Conservation (phyloP, 2,329 filamentous ascomycete species). For the Dendrostoma leiphaemia region DNA sequence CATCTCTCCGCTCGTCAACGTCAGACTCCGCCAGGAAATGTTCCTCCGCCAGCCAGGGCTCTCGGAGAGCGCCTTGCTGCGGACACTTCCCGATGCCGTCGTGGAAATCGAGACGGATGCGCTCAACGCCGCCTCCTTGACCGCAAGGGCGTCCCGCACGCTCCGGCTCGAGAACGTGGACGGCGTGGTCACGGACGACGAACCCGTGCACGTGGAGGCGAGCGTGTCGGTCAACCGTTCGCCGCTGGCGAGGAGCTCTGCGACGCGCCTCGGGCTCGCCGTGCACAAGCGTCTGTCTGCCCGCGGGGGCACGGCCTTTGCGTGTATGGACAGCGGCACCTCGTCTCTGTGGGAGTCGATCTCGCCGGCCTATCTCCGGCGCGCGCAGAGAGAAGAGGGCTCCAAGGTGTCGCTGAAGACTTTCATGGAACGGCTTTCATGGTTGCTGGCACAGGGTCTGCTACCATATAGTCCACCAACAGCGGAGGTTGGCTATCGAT, state of each 20-base stretch:
- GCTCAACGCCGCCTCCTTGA: slow-evolving; percentile 36
- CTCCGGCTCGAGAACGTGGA: slow-evolving; percentile 25
- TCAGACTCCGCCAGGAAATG: slow-evolving; percentile 40
- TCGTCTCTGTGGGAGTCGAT: slow-evolving; percentile 20
- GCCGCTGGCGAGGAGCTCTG: slow-evolving; percentile 16
- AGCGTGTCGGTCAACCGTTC: slow-evolving; percentile 27
- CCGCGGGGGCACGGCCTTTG: slow-evolving; percentile 33
- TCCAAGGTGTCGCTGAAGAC: slow-evolving; percentile 15
- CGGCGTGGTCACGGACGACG: slow-evolving; percentile 12
- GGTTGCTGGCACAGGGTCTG: neutral
- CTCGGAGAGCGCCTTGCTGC: neutral
- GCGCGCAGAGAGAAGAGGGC: neutral
- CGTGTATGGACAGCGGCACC: slow-evolving; percentile 41
- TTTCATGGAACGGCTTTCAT: slow-evolving; percentile 7
- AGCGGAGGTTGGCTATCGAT: slow-evolving; percentile 41
- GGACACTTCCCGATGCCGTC: slow-evolving; percentile 24
- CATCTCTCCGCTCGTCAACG: slow-evolving; percentile 35
- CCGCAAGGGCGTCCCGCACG: slow-evolving; percentile 34
- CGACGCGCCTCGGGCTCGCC: slow-evolving; percentile 31
- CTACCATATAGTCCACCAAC: slow-evolving; percentile 29
- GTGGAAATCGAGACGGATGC: slow-evolving; percentile 37
- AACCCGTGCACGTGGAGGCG: slow-evolving; percentile 36
- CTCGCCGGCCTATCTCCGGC: neutral
- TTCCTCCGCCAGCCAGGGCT: slow-evolving; percentile 17
- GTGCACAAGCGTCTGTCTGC: slow-evolving; percentile 31